Evolutionary conservation across 768 basidiomycete genomes (phyloP).

Genomic region (Chiua virens): DNA sequence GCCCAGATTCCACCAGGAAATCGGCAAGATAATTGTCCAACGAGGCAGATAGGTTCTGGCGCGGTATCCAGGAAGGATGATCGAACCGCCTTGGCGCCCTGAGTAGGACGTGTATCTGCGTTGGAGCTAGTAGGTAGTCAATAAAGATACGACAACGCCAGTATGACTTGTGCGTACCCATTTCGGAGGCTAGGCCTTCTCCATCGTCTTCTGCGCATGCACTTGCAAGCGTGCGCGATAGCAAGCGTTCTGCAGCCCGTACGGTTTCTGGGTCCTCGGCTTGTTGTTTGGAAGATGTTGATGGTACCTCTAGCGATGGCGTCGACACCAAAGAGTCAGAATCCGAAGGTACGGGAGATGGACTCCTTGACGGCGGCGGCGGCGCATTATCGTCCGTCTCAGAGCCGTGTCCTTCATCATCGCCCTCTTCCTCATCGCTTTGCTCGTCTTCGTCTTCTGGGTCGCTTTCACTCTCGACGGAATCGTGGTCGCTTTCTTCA

Average conservation of each 20-base stretch:
- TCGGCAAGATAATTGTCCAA: slow-evolving; percentile 37
- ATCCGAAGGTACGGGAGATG: slow-evolving; percentile 23
- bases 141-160: not conserved
- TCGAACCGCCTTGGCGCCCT: slow-evolving; percentile 48
- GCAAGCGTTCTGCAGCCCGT: slow-evolving; percentile 38
- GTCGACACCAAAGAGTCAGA: slow-evolving; percentile 25
- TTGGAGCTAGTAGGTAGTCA: slow-evolving; percentile 37
- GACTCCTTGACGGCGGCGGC: slow-evolving; percentile 25
- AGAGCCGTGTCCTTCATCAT: slow-evolving; percentile 10
- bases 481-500: not conserved
- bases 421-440: not conserved
- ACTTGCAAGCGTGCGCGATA: slow-evolving; percentile 45
- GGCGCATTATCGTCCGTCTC: slow-evolving; percentile 11
- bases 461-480: not conserved
- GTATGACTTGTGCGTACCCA: slow-evolving; percentile 28
- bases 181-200: slow-evolving; percentile 39
- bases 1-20: slow-evolving; percentile 34
- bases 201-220: slow-evolving; percentile 44
- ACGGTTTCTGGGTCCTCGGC: slow-evolving; percentile 36
- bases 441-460: slow-evolving; percentile 8
- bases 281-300: not conserved
- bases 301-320: not conserved
- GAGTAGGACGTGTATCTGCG: slow-evolving; percentile 47
- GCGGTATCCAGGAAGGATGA: slow-evolving; percentile 48
- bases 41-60: slow-evolving; percentile 40